Evolutionary conservation across 768 basidiomycete genomes (phyloP).

Genomic region (Termitomyces sp.): DNA sequence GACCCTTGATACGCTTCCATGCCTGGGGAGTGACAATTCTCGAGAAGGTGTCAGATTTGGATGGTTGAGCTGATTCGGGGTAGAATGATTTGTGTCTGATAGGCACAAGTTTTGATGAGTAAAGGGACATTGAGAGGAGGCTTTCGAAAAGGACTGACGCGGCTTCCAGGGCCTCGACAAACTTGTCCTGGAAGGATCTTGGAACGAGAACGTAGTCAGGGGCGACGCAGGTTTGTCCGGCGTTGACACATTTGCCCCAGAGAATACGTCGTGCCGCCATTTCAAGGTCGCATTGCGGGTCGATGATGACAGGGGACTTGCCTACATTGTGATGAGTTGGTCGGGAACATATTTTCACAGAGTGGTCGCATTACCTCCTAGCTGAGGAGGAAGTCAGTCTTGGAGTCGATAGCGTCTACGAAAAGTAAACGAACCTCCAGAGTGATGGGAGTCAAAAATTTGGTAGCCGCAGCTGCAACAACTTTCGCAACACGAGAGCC

Average conservation of each 20-base stretch:
- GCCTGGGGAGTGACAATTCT: slow-evolving; percentile 56
- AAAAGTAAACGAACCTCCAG: slow-evolving; percentile 33
- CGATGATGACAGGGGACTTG: slow-evolving; percentile 75
- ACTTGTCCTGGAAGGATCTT: slow-evolving; percentile 40
- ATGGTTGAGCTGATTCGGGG: slow-evolving; percentile 46
- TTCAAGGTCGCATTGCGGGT: slow-evolving; percentile 65
- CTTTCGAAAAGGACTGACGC: slow-evolving; percentile 27
- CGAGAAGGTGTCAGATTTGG: slow-evolving; percentile 40
- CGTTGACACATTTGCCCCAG: slow-evolving; percentile 81
- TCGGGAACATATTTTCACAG: not conserved
- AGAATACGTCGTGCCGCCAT: slow-evolving; percentile 67
- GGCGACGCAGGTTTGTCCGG: slow-evolving; percentile 74
- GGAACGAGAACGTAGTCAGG: slow-evolving; percentile 56
- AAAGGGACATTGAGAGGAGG: not conserved
- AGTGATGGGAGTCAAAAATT: slow-evolving; percentile 67
- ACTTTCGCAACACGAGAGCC: slow-evolving; percentile 61
- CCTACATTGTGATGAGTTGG: slow-evolving; percentile 29
- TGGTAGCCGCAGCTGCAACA: slow-evolving; percentile 72
- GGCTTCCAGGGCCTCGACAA: slow-evolving; percentile 43
- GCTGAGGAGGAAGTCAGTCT: slow-evolving; percentile 31
- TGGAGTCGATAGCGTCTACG: not conserved
- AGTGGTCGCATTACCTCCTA: slow-evolving; percentile 35
- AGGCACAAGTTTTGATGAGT: not conserved
- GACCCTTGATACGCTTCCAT: slow-evolving; percentile 54
- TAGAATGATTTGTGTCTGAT: slow-evolving; percentile 56